These are phyloP conservation scores for Quercus phellos DNA, from an alignment of 331 rosid species.

Conservation along the genomic window DNA sequence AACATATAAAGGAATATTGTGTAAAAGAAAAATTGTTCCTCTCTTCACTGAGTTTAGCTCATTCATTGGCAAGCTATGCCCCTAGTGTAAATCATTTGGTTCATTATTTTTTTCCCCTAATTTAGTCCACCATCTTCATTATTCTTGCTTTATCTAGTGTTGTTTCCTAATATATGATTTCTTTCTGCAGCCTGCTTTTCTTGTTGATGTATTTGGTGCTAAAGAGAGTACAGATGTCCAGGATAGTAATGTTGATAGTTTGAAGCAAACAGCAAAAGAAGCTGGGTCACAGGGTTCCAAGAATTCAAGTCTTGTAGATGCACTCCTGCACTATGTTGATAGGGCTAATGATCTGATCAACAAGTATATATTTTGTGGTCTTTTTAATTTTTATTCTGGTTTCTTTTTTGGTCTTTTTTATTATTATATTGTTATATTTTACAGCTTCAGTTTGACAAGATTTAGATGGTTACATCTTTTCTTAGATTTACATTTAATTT, in stretches of 20 bases:
- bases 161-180: conserved; percentile 13
- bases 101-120: neutral
- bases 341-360: conserved; percentile 42
- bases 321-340: conserved; percentile 47
- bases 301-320: conserved; percentile 44
- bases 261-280: conserved; percentile 42
- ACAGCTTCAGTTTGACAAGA: conserved; percentile 5
- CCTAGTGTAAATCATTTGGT: neutral
- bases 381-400: conserved; percentile 5
- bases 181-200: conserved; percentile 80
- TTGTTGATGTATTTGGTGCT: conserved; percentile 52
- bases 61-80: neutral
- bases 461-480: conserved; percentile 1
- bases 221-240: conserved; percentile 40
- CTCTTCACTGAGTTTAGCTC: neutral
- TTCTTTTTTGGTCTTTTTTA: neutral
- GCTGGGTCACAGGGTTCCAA: conserved; percentile 33
- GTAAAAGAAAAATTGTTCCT: neutral
- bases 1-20: neutral
- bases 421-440: conserved; percentile 3
- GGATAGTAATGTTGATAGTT: conserved; percentile 33
- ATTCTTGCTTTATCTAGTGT: neutral
- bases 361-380: conserved; percentile 33
- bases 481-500: neutral
- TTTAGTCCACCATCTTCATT: neutral